Conservation (phyloP, 176 grass and related monocot genomes). For the Panicum miliaceum region DNA sequence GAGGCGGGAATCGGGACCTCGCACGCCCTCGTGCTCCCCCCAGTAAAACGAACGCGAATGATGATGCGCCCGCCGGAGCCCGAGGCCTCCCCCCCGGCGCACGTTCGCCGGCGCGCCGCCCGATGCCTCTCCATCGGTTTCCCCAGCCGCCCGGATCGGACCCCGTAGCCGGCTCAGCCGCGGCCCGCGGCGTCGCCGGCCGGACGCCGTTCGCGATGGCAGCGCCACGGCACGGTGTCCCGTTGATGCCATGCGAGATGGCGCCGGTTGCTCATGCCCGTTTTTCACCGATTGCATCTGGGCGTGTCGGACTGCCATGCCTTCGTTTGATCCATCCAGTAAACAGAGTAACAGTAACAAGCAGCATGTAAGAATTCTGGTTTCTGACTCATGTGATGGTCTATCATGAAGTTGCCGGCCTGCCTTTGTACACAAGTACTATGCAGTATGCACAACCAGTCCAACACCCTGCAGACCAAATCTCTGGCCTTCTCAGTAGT, state of each 20-base stretch:
- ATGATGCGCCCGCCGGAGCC: conserved; percentile 39
- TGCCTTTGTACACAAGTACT: background rate
- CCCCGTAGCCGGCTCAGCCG: background rate
- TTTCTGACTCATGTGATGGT: background rate
- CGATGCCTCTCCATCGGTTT: background rate
- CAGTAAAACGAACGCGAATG: conserved; percentile 27
- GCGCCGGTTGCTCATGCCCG: no score
- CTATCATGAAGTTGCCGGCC: background rate
- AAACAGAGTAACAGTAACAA: no score
- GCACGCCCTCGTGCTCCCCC: conserved; percentile 43
- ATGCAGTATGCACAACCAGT: background rate
- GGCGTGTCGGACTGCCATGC: no score
- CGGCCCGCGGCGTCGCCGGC: background rate
- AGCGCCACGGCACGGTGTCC: background rate
- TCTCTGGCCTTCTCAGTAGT: background rate
- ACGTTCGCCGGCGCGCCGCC: conserved; percentile 16
- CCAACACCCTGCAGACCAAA: background rate
- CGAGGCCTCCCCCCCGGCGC: conserved; percentile 22
- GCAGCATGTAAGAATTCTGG: no score
- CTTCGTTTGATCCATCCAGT: no score
- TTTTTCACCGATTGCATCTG: no score
- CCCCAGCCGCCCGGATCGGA: background rate
- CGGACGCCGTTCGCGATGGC: background rate
- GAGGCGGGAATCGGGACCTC: background rate
- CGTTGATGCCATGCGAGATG: background rate